Evolutionary conservation across 164 flowering plant genomes (phyloP).

Genomic region (Magnolia sinica): DNA sequence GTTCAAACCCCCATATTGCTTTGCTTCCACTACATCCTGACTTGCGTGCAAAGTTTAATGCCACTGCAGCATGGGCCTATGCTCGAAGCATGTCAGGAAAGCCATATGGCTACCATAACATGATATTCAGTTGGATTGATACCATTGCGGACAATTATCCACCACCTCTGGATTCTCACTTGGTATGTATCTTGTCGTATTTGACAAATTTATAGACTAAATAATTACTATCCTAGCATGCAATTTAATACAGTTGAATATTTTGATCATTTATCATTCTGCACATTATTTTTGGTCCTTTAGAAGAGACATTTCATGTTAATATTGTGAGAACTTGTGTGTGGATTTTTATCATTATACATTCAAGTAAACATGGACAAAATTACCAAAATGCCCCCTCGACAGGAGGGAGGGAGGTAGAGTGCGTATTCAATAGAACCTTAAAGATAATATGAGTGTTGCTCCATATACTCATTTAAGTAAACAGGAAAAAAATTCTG

Average conservation of each 20-base stretch:
- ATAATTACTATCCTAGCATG: not conserved
- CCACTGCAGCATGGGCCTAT: constrained; percentile 95
- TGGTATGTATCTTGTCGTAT: constrained; percentile 47
- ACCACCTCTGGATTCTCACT: constrained; percentile 98
- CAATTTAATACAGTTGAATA: not conserved
- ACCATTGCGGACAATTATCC: constrained; percentile 89
- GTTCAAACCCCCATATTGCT: constrained; percentile 91
- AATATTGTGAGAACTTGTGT: too few relatives aligned
- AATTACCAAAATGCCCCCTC: too few relatives aligned
- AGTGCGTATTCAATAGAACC: too few relatives aligned
- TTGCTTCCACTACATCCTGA: constrained; percentile 93
- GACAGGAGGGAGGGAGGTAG: too few relatives aligned
- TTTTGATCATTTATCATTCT: not conserved
- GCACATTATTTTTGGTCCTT: not conserved
- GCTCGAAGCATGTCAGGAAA: constrained; percentile 92
- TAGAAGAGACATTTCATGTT: not conserved
- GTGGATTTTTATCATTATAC: too few relatives aligned
- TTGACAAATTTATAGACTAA: not conserved
- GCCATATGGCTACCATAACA: constrained; percentile 99
- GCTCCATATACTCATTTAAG: too few relatives aligned
- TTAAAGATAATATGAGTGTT: too few relatives aligned
- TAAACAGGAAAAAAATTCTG: too few relatives aligned
- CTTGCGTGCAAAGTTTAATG: constrained; percentile 70
- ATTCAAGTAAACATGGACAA: too few relatives aligned
- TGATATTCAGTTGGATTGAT: constrained; percentile 99